Base-by-base conservation (phyloP, 2,329 filamentous ascomycete species). In the Helicocarpus griseus region DNA sequence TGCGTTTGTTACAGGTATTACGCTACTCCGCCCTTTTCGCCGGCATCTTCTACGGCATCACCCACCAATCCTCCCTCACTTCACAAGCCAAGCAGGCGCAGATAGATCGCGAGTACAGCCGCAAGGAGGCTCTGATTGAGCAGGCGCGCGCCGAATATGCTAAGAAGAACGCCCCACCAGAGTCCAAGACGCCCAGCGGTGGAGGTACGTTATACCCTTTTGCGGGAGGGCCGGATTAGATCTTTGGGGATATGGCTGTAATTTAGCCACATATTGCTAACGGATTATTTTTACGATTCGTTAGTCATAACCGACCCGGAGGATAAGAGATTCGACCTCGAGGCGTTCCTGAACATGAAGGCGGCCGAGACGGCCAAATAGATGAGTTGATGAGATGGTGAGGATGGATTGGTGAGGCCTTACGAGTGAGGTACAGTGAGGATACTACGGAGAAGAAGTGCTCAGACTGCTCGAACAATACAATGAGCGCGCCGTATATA, bases 1-100 rank as follows among this genome's bases (percentile, higher is more conserved):
- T 13, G 39, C 43, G 5, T 13, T 11, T 46, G 6, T 11, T 46
- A 49, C 41, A 98, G 93, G 91, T 98, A 73, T 82, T 97, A 73
- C 90, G 93, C 75, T 98, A 91, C 81, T 91, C 89, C 68, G 90
- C 90, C 69, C 87, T 98, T 61, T 87, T 84, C 67, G 78, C 89
- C 66, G 93, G 93, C 70, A 77, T 97, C 69, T 85, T 95, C 76
- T 98, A 98, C 78, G 93, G 93, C 71, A 83, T 95, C 77, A 87
- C 85, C 73, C 91, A 95, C 78, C 93, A 98, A 77, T 79, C 85
- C 67, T 80, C 82, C 57, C 85, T 98, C 72, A 84, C 76, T 61
- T 73, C 86, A 52, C 73, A 80, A 64, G 82, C 89, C 66, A 86
- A 83, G 74, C 73, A 79, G 56, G 77, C 83, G 61, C 81, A 84